Percentiles rank a stretch among this genome's conserved stretches.
phyloP scores from a whole-genome alignment of 2,329 filamentous ascomycete species.

The Aspergillus sp. region DNA sequence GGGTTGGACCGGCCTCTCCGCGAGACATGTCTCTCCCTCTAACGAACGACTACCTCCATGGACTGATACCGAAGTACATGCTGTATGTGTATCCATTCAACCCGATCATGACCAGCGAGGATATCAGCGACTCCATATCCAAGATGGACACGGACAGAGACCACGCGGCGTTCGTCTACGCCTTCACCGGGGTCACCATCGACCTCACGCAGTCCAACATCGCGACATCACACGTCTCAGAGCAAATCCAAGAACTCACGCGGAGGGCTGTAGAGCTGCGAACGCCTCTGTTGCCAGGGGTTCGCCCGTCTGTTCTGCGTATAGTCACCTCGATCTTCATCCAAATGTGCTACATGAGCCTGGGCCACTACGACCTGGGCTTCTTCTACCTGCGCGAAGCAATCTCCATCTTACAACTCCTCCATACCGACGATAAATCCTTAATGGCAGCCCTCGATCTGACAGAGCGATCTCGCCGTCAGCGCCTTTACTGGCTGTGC shows the following conservation, averaged over 20 bases:
- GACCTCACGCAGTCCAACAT: conserved; percentile 37
- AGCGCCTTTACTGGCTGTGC: conserved; percentile 57
- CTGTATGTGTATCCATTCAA: conserved; percentile 49
- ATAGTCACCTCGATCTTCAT: conserved; percentile 55
- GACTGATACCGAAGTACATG: conserved; percentile 48
- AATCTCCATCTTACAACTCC: conserved; percentile 47
- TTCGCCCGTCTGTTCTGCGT: conserved; percentile 45
- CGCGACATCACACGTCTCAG: conserved; percentile 29
- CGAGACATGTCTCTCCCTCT: conserved; percentile 9
- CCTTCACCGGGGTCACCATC: conserved; percentile 48
- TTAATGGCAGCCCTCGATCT: conserved; percentile 30
- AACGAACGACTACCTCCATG: conserved; percentile 33
- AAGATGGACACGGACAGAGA: conserved; percentile 42
- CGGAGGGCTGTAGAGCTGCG: conserved; percentile 38
- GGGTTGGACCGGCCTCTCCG: neutral
- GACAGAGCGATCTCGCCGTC: conserved; percentile 43
- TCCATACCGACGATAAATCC: conserved; percentile 45
- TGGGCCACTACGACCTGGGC: conserved; percentile 50
- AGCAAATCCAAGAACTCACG: conserved; percentile 26
- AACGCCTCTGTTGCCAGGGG: conserved; percentile 39
- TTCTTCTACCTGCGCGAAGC: conserved; percentile 54
- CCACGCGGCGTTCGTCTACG: conserved; percentile 45
- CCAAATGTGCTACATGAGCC: conserved; percentile 53
- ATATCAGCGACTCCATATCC: conserved; percentile 35
- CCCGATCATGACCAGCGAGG: conserved; percentile 45